Conservation (phyloP, 305 asterid species). For the Nicotiana rustica region DNA sequence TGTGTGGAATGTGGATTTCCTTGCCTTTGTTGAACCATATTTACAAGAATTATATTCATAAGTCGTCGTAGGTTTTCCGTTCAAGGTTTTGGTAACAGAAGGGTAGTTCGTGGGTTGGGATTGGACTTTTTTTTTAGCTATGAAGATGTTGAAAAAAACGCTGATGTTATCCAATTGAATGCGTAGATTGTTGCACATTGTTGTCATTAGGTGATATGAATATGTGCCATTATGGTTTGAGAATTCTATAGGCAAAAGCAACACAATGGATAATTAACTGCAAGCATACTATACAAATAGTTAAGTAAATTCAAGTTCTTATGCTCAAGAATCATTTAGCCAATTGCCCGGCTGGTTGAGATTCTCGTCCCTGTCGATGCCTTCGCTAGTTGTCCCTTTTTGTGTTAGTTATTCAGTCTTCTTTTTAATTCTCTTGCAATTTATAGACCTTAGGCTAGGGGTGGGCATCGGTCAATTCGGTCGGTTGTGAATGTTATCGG, state of each 20-base stretch:
- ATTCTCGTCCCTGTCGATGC: no score
- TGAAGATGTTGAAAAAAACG: neutral
- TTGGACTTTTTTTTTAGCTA: neutral
- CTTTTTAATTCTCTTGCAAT: no score
- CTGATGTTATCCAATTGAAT: neutral
- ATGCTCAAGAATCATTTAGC: neutral
- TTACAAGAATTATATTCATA: neutral
- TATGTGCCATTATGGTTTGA: neutral
- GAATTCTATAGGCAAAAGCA: neutral
- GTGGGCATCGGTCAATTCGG: no score
- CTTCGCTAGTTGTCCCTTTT: no score
- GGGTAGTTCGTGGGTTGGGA: neutral
- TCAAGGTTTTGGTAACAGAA: neutral
- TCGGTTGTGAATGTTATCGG: no score
- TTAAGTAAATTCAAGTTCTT: no score
- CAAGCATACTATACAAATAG: no score
- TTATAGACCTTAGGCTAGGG: no score
- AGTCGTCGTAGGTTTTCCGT: no score
- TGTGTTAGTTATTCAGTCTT: no score
- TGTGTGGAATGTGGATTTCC: neutral
- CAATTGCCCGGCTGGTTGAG: neutral
- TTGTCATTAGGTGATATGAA: neutral
- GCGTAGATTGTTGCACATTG: neutral
- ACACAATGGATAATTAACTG: neutral
- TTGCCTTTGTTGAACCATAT: neutral